These are phyloP conservation scores for Forsythia viridissima DNA, from an alignment of 257 asterid genomes.

Conservation along the genomic window DNA sequence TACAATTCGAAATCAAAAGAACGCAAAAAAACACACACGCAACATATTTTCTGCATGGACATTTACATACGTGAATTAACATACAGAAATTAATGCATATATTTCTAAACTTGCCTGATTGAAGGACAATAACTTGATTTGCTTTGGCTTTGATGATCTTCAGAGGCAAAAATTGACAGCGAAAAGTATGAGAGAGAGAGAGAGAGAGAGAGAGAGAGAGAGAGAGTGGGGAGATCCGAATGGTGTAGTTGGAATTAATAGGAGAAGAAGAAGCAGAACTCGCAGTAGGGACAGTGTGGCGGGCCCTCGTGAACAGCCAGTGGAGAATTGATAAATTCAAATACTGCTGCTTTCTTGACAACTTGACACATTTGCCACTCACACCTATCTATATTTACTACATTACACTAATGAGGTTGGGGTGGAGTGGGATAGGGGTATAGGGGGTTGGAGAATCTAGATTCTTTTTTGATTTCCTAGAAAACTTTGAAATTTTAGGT, in stretches of 20 bases:
- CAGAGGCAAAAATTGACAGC: conserved; percentile 11
- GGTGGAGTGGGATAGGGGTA: background rate
- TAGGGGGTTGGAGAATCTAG: background rate
- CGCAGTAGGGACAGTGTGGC: conserved; percentile 12
- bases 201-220: background rate
- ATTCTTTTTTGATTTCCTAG: background rate
- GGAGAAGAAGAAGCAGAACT: background rate
- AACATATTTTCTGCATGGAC: background rate
- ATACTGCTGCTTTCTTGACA: background rate
- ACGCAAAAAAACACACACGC: background rate
- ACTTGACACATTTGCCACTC: background rate
- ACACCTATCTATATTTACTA: background rate
- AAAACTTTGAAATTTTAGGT: background rate
- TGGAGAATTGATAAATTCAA: conserved; percentile 1
- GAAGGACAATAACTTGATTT: conserved; percentile 5
- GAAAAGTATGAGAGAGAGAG: conserved; percentile 15
- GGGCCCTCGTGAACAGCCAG: conserved; percentile 24
- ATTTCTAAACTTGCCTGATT: conserved; percentile 9
- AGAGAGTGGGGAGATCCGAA: conserved; percentile 20
- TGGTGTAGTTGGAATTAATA: conserved; percentile 47
- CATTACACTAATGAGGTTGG: background rate
- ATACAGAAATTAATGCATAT: background rate
- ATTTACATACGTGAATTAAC: background rate
- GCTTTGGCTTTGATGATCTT: background rate
- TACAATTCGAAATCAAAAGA: background rate